Percentiles rank a stretch among this genome's conserved stretches.
Evolutionary conservation across 2,329 filamentous ascomycete genomes (phyloP).

Genomic region (Epichloe glyceriae): DNA sequence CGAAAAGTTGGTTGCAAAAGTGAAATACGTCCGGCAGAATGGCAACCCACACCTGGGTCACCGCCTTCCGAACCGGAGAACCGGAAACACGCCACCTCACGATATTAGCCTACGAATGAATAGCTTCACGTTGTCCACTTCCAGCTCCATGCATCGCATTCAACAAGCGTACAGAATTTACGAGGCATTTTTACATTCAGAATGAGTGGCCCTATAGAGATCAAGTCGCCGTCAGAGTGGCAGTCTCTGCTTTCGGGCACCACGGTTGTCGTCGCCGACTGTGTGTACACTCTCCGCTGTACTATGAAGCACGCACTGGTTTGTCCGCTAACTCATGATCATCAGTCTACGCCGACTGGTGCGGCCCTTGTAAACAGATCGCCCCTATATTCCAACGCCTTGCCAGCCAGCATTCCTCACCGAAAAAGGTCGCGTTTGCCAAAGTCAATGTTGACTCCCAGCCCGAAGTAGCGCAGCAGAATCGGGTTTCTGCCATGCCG

Average conservation of each 20-base stretch:
- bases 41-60: neutral
- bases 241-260: slow-evolving; percentile 57
- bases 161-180: neutral
- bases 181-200: slow-evolving; percentile 6
- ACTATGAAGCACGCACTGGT: neutral
- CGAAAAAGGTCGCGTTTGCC: slow-evolving; percentile 12
- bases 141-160: neutral
- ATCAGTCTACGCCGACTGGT: slow-evolving; percentile 53
- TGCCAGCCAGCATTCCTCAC: slow-evolving; percentile 12
- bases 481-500: slow-evolving; percentile 75
- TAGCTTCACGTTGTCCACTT: neutral
- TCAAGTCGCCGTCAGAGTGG: slow-evolving; percentile 59
- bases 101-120: neutral
- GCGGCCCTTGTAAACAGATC: slow-evolving; percentile 35
- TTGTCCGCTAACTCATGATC: slow-evolving; percentile 35
- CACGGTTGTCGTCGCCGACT: slow-evolving; percentile 77
- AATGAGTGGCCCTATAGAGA: slow-evolving; percentile 38
- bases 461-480: slow-evolving; percentile 40
- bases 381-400: slow-evolving; percentile 40
- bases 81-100: slow-evolving; percentile 2
- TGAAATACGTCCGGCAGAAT: slow-evolving; percentile 17
- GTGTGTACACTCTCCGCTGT: slow-evolving; percentile 36
- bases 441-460: slow-evolving; percentile 14
- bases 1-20: slow-evolving; percentile 12
- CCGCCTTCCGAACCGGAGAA: slow-evolving; percentile 10